Percentiles rank a stretch among this genome's conserved stretches.
Evolutionary conservation across 2,329 filamentous ascomycete genomes (phyloP).

Genomic region (Aspergillus udagawae): DNA sequence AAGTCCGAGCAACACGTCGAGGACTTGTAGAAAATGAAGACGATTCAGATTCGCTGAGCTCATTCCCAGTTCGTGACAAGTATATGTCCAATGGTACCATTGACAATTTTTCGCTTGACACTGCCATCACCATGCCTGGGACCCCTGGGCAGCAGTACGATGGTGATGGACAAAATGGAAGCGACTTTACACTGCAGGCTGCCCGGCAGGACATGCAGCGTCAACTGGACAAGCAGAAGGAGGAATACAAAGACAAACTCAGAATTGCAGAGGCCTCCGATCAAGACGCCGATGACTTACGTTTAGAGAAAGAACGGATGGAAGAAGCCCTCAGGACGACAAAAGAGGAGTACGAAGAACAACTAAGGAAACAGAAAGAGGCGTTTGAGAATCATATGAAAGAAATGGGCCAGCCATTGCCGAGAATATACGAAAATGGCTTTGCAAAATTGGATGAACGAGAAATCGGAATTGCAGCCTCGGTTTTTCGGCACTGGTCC

Average conservation of each 20-base stretch:
- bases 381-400: constrained; percentile 81
- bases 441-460: constrained; percentile 59
- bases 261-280: constrained; percentile 66
- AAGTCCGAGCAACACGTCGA: constrained; percentile 78
- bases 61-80: constrained; percentile 85
- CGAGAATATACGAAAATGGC: constrained; percentile 46
- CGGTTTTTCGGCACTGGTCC: constrained; percentile 70
- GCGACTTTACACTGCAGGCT: constrained; percentile 62
- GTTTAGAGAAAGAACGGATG: constrained; percentile 78
- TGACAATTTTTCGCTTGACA: constrained; percentile 95
- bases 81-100: constrained; percentile 92
- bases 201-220: constrained; percentile 78
- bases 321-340: constrained; percentile 72
- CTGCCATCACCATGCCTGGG: constrained; percentile 86
- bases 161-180: constrained; percentile 49
- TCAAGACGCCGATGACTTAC: constrained; percentile 78
- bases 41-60: constrained; percentile 83
- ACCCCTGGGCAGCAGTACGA: constrained; percentile 72
- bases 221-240: constrained; percentile 78
- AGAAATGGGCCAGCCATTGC: constrained; percentile 60
- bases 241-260: constrained; percentile 74
- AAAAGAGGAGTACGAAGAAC: constrained; percentile 84
- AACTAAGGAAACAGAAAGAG: constrained; percentile 77
- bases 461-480: constrained; percentile 67
- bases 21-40: constrained; percentile 62